These are phyloP conservation scores for Aegle marmelos DNA, from an alignment of 345 rosid species.

Conservation along the genomic window DNA sequence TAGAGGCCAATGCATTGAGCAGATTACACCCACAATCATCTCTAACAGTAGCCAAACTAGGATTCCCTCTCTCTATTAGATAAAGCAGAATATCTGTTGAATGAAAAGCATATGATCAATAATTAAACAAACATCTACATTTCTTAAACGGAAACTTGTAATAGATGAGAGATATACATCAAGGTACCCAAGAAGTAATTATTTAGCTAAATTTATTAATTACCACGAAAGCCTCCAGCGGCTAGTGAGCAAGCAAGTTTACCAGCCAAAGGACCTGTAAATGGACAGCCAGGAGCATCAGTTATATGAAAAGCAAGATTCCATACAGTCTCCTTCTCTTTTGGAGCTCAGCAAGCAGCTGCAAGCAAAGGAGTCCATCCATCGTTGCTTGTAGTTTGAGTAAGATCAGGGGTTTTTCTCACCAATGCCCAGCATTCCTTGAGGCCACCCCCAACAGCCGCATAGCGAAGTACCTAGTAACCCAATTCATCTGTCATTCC, in stretches of 20 bases:
- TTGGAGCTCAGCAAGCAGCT: background rate
- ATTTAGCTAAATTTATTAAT: background rate
- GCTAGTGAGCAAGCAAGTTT: background rate
- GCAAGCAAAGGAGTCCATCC: background rate
- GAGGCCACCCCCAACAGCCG: background rate
- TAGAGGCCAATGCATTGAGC: no score
- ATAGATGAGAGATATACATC: no score
- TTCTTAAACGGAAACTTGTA: no score
- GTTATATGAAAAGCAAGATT: background rate
- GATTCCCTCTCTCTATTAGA: no score
- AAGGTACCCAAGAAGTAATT: background rate
- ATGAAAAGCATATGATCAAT: no score
- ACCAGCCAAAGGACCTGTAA: background rate
- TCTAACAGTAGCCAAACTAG: no score
- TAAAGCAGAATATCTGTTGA: no score
- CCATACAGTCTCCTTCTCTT: background rate
- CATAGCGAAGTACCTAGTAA: background rate
- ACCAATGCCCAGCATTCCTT: background rate
- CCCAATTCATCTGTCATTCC: background rate
- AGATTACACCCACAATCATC: no score
- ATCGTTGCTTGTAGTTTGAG: background rate
- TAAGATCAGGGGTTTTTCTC: background rate
- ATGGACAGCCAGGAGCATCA: background rate
- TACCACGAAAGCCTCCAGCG: background rate
- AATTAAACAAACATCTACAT: background rate